A percentile compares a stretch with the other conserved stretches of the same genome.
Conservation (phyloP, 2,329 filamentous ascomycete species). For the Aspergillus piperis region DNA sequence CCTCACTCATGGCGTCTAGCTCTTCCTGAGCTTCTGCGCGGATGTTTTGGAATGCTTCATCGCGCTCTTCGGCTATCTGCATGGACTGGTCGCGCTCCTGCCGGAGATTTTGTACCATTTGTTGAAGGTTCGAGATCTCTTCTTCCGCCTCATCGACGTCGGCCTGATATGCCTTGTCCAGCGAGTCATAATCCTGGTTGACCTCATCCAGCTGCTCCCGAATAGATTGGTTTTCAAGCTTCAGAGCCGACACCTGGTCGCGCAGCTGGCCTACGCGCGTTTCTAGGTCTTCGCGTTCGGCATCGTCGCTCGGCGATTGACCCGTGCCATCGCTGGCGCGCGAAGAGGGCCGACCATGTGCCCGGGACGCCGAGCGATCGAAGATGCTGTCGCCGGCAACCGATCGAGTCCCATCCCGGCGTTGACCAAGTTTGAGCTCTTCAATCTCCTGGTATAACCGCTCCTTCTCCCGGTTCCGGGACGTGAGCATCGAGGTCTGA, state of each 20-base stretch:
- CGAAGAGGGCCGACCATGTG: conserved; percentile 73
- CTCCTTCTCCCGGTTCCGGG: conserved; percentile 91
- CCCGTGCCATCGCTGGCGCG: conserved; percentile 69
- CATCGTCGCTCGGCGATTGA: conserved; percentile 67
- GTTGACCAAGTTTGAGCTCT: conserved; percentile 85
- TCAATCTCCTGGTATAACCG: conserved; percentile 96
- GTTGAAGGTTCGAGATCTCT: conserved; percentile 74
- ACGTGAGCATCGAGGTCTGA: conserved; percentile 96
- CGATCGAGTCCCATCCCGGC: conserved; percentile 63
- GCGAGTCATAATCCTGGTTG: conserved; percentile 74
- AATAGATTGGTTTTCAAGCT: conserved; percentile 86
- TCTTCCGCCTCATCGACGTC: conserved; percentile 78
- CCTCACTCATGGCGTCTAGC: conserved; percentile 59
- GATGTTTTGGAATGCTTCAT: conserved; percentile 53
- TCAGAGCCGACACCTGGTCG: conserved; percentile 82
- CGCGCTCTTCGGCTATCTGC: conserved; percentile 67
- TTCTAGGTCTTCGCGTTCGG: conserved; percentile 83
- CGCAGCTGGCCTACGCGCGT: conserved; percentile 78
- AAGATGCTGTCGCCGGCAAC: conserved; percentile 82
- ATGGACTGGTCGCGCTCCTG: conserved; percentile 84
- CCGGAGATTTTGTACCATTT: conserved; percentile 77
- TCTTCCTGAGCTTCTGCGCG: conserved; percentile 62
- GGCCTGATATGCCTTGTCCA: conserved; percentile 72
- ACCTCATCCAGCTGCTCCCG: conserved; percentile 79
- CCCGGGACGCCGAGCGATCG: conserved; percentile 88